Evolutionary conservation across 108 stramenopile species (phyloP).

Genomic region (Aureococcus anophagefferens): DNA sequence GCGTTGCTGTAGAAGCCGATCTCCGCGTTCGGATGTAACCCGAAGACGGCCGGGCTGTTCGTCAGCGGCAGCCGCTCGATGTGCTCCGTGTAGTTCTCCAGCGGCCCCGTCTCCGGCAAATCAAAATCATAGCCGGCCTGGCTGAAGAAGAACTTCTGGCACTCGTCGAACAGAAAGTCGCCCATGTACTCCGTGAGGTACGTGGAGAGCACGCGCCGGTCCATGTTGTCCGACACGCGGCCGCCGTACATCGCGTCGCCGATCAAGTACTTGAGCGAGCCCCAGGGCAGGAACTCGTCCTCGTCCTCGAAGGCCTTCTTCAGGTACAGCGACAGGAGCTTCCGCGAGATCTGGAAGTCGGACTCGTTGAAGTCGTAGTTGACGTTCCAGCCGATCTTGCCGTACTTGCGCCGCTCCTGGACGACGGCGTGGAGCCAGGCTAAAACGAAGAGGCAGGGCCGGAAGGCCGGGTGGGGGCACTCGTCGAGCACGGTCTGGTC

Average conservation of each 20-base stretch:
- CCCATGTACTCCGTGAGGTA: constrained; percentile 66
- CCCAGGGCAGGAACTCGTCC: constrained; percentile 60
- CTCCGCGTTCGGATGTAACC: constrained; percentile 63
- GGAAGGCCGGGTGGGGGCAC: constrained; percentile 57
- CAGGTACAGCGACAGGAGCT: constrained; percentile 45
- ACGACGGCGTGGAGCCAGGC: constrained; percentile 60
- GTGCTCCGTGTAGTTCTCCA: constrained; percentile 33
- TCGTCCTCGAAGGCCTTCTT: constrained; percentile 48
- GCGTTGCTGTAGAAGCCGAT: constrained; percentile 56
- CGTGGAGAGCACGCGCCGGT: constrained; percentile 50
- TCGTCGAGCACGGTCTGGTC: constrained; percentile 44
- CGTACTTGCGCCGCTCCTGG: constrained; percentile 58
- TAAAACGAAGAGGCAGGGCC: constrained; percentile 50
- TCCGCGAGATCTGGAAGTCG: constrained; percentile 48
- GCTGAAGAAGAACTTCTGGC: constrained; percentile 55
- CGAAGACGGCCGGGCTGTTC: constrained; percentile 57
- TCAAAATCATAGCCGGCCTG: constrained; percentile 49
- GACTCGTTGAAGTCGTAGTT: constrained; percentile 60
- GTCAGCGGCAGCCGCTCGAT: constrained; percentile 51
- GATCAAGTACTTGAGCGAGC: constrained; percentile 55
- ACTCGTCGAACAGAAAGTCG: constrained; percentile 58
- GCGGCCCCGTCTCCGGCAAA: constrained; percentile 16
- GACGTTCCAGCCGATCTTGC: constrained; percentile 65
- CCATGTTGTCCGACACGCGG: constrained; percentile 57
- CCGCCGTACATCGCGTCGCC: constrained; percentile 68